Base-by-base conservation (phyloP, 2,329 filamentous ascomycete species). In the Thielaviopsis musarum region DNA sequence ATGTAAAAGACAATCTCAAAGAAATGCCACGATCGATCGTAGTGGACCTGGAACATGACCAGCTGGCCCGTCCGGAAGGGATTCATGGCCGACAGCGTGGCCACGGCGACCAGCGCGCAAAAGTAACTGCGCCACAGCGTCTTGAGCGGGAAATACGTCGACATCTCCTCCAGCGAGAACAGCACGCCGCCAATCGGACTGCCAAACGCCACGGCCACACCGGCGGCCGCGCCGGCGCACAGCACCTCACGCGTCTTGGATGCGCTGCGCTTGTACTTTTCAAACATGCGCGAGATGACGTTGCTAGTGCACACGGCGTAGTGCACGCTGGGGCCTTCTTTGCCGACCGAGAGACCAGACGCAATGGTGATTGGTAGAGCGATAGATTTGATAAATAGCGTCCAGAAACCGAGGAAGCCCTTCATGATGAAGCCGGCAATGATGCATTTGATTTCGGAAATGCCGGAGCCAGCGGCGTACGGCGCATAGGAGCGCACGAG, bases 401-500 rank as follows among this genome's bases (percentile, higher is more conserved):
- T 97, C 81, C 89, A 90, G 66, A 85, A 85, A 21, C 91, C 90
- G 17, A 98, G 78, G 67, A 98, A 98, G 0, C 91, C 93, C 72
- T 97, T 96, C 93, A 98, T 98, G 56, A 97, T 88, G 69, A 98
- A 98, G 2, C 93, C 93, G 4, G 91, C 93, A 68, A 98, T 95
- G 68, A 98, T 97, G 72, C 90, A 95, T 72, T 98, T 98, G 77
- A 98, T 98, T 74, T 98, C 93, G 13, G 90, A 96, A 61, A 98
- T 98, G 49, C 93, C 93, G 13, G 89, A 95, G 17, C 93, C 93
- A 38, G 93, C 93, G 12, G 93, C 93, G 69, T 98, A 98, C 0
- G 93, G 93, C 4, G 93, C 91, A 71, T 93, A 97, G 1, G 82
- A 83, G 69, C 89, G 93, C 68, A 98, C 93, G 49, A 98, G 77